These are phyloP conservation scores for Aureobasidium lini DNA, from an alignment of 2,329 filamentous ascomycete species.

Conservation along the genomic window DNA sequence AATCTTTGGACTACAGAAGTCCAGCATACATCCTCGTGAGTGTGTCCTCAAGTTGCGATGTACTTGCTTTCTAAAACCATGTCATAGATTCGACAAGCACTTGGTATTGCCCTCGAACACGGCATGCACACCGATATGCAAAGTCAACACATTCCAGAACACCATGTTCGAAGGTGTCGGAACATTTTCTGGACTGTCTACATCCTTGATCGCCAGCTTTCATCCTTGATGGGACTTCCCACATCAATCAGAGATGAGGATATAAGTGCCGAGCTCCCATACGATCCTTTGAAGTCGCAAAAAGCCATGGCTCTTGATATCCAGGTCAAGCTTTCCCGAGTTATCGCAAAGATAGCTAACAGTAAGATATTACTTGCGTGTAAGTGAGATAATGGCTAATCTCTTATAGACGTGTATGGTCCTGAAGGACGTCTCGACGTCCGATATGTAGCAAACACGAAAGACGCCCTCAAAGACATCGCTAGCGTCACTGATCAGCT, in stretches of 20 bases:
- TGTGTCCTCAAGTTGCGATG: neutral
- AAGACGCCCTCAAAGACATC: neutral
- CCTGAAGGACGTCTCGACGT: neutral
- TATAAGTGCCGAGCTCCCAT: conserved; percentile 40
- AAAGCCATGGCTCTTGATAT: neutral
- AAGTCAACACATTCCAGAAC: conserved; percentile 33
- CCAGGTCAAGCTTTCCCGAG: neutral
- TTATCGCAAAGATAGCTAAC: neutral
- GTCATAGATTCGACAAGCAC: conserved; percentile 43
- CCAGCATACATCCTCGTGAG: conserved; percentile 41
- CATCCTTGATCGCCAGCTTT: conserved; percentile 47
- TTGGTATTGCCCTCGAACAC: conserved; percentile 42
- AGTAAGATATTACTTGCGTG: neutral
- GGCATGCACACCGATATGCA: conserved; percentile 50
- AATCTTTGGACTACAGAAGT: conserved; percentile 43
- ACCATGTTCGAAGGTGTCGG: conserved; percentile 39
- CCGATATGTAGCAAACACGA: neutral
- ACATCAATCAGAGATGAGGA: conserved; percentile 45
- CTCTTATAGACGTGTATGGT: neutral
- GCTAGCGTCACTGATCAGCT: neutral
- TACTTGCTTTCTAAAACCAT: neutral
- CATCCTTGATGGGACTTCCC: conserved; percentile 46
- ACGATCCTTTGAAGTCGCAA: conserved; percentile 26
- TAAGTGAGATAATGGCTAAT: neutral
- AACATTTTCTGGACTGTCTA: conserved; percentile 50